Evolutionary conservation across 108 stramenopile species (phyloP).

Genomic region (Discostella pseudostelligera): DNA sequence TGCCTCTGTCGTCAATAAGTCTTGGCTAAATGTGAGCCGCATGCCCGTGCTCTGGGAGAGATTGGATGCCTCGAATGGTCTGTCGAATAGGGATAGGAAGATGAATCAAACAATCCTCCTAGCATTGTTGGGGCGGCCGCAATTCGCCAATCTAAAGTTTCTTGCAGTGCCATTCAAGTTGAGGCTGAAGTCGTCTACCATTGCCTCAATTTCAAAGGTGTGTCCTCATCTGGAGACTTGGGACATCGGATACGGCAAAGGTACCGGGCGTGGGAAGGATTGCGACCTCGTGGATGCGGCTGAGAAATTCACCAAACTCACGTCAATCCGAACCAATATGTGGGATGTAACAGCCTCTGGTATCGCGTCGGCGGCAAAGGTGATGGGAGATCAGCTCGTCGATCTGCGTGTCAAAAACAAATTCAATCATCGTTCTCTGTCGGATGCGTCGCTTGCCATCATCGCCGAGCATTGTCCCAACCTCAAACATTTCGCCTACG

Average conservation of each 20-base stretch:
- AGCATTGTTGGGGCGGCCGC: constrained; percentile 7
- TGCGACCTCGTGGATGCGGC: constrained; percentile 17
- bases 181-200: too few species aligned
- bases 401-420: constrained; percentile 12
- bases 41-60: constrained; percentile 14
- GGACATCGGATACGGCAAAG: constrained; percentile 4
- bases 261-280: constrained; percentile 1
- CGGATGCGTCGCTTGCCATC: constrained; percentile 3
- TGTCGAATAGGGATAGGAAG: constrained; percentile 3
- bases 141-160: constrained; percentile 12
- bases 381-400: constrained; percentile 23
- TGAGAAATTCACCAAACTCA: constrained; percentile 13
- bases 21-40: constrained; percentile 26
- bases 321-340: constrained; percentile 4
- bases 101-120: constrained; percentile 22
- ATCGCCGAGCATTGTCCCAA: constrained; percentile 21
- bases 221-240: constrained; percentile 24
- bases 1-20: constrained; percentile 14
- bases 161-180: too few species aligned
- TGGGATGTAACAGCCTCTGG: constrained; percentile 4
- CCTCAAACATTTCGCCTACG: constrained; percentile 17
- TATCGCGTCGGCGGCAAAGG: constrained; percentile 4
- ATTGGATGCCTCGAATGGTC: constrained; percentile 12
- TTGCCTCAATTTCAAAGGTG: neutral
- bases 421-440: constrained; percentile 5